Evolutionary conservation across 345 rosid genomes (phyloP).

Genomic region (Aquilaria yunnanensis): DNA sequence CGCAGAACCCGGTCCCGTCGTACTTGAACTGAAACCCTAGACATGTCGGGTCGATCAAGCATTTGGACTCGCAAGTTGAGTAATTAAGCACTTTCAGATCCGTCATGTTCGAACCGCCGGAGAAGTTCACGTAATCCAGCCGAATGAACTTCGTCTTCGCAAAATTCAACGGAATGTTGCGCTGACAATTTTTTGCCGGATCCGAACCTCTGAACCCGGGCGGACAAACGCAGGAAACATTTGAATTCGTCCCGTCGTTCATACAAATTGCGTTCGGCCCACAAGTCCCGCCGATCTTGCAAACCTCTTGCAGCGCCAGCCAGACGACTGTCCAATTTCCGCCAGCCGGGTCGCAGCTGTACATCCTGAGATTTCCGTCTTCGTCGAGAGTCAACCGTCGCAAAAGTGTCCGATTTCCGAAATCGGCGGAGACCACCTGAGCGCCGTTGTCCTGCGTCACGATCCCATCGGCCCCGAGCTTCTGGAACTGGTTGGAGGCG

Average conservation of each 20-base stretch:
- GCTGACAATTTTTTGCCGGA: conserved; percentile 17
- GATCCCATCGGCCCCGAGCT: conserved; percentile 18
- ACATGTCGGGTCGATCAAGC: conserved; percentile 24
- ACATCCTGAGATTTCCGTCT: conserved; percentile 46
- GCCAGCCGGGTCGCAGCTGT: conserved; percentile 18
- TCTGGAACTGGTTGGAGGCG: not conserved
- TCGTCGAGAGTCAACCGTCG: conserved; percentile 40
- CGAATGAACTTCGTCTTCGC: conserved; percentile 35
- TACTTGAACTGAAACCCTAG: conserved; percentile 47
- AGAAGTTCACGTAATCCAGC: conserved; percentile 58
- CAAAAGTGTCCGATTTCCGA: not conserved
- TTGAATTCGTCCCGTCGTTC: conserved; percentile 22
- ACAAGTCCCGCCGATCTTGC: conserved; percentile 38
- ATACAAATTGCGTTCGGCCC: conserved; percentile 53
- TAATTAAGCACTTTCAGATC: conserved; percentile 19
- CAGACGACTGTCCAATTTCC: conserved; percentile 33
- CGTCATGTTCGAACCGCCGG: conserved; percentile 30
- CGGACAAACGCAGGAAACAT: conserved; percentile 41
- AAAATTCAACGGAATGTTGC: conserved; percentile 21
- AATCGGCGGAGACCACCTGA: conserved; percentile 32
- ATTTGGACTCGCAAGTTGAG: conserved; percentile 30
- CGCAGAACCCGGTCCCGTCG: conserved; percentile 48
- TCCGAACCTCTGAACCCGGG: conserved; percentile 33
- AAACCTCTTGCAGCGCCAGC: conserved; percentile 48
- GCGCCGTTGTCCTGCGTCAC: conserved; percentile 8